Evolutionary conservation across 2,329 filamentous ascomycete genomes (phyloP).

Genomic region (Trichoderma guizhouense): DNA sequence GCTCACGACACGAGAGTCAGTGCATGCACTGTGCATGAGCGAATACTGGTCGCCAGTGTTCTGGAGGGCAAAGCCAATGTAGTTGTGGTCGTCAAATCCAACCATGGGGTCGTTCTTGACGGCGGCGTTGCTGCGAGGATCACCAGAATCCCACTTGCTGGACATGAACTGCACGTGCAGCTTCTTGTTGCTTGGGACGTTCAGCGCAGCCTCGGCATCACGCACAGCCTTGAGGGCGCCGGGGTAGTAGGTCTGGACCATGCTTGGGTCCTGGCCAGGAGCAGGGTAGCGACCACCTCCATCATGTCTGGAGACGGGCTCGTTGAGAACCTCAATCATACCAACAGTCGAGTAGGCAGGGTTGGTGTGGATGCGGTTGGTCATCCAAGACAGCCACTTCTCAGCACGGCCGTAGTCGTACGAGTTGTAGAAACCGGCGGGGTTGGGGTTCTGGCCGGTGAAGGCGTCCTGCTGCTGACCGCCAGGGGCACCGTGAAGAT

Average conservation of each 20-base stretch:
- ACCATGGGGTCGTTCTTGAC: constrained; percentile 39
- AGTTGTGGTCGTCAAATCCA: constrained; percentile 57
- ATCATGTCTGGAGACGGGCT: constrained; percentile 29
- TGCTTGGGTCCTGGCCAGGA: constrained; percentile 24
- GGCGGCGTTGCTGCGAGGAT: constrained; percentile 19
- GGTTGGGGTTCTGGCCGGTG: constrained; percentile 37
- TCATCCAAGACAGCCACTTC: constrained; percentile 54
- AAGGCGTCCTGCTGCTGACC: constrained; percentile 44
- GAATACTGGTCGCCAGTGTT: constrained; percentile 20
- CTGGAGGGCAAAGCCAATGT: constrained; percentile 29
- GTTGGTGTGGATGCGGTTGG: constrained; percentile 48
- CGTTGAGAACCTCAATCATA: constrained; percentile 57
- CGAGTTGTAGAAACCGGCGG: constrained; percentile 52
- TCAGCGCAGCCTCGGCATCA: constrained; percentile 23
- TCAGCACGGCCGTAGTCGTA: constrained; percentile 55
- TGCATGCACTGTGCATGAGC: constrained; percentile 40
- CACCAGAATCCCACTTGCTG: constrained; percentile 50
- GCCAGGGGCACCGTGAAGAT: constrained; percentile 45
- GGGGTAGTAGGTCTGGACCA: constrained; percentile 25
- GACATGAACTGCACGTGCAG: constrained; percentile 50
- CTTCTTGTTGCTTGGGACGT: constrained; percentile 21
- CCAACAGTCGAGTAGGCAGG: constrained; percentile 52
- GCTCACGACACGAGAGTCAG: constrained; percentile 40
- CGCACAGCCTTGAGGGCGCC: constrained; percentile 25
- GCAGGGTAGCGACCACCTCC: constrained; percentile 23